Conservation (phyloP, 2,329 filamentous ascomycete species). For the Neobulgaria alba region DNA sequence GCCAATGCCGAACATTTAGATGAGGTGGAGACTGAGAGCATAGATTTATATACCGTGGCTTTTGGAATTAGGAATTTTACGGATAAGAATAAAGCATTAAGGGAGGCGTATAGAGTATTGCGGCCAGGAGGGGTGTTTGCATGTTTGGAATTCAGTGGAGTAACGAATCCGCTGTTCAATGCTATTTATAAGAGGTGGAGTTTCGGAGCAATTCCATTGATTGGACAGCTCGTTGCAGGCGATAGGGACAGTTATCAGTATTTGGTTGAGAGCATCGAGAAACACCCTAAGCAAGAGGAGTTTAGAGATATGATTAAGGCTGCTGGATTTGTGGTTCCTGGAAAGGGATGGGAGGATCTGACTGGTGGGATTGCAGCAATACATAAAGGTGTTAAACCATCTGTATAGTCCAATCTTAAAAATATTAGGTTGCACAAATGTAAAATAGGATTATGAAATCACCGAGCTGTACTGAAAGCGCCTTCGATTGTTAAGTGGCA, state of each 20-base stretch:
- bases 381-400: conserved; percentile 88
- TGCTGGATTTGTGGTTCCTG: conserved; percentile 79
- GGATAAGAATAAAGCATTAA: conserved; percentile 73
- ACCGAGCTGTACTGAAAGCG: not conserved
- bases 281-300: conserved; percentile 77
- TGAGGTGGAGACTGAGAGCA: conserved; percentile 55
- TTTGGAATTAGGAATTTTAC: conserved; percentile 98
- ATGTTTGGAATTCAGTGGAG: conserved; percentile 84
- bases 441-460: too few relatives aligned
- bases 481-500: conserved; percentile 13
- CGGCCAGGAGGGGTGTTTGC: conserved; percentile 95
- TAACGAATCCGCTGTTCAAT: conserved; percentile 70
- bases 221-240: conserved; percentile 88
- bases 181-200: conserved; percentile 91
- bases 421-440: too few relatives aligned
- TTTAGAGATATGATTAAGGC: conserved; percentile 76
- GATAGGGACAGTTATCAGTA: conserved; percentile 98
- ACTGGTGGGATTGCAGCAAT: conserved; percentile 91
- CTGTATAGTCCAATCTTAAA: not conserved
- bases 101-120: conserved; percentile 78
- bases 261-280: conserved; percentile 93
- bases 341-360: conserved; percentile 78
- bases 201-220: conserved; percentile 86
- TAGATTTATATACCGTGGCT: conserved; percentile 94
- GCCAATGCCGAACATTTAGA: conserved; percentile 79